Percentiles rank a stretch among this genome's conserved stretches.
Conservation (phyloP, 164 flowering plant species). For the Magnolia kwangsiensis region DNA sequence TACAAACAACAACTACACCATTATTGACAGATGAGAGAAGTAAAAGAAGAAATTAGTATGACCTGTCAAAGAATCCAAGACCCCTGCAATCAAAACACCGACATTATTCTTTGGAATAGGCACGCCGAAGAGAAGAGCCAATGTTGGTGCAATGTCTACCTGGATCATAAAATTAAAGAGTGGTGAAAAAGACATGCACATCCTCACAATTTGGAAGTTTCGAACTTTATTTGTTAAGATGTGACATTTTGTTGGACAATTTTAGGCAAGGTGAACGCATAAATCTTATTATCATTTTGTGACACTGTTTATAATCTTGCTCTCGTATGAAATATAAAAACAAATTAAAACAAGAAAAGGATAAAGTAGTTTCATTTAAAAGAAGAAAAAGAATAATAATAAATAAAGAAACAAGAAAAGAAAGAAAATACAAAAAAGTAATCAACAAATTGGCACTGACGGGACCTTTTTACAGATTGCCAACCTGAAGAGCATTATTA, state of each 20-base stretch:
- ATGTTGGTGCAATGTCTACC: slow-evolving; percentile 89
- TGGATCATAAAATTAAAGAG: slow-evolving; percentile 26
- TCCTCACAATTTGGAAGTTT: not conserved
- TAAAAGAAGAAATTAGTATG: slow-evolving; percentile 14
- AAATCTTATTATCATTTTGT: not conserved
- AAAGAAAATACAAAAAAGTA: not conserved
- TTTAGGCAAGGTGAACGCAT: not conserved
- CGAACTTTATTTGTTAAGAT: not conserved
- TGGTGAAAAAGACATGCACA: not conserved
- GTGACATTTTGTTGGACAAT: not conserved
- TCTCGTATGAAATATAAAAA: no score
- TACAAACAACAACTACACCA: no score
- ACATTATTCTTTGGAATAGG: slow-evolving; percentile 91
- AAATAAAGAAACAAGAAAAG: not conserved
- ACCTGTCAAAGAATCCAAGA: slow-evolving; percentile 59
- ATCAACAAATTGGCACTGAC: not conserved
- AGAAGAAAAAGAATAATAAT: not conserved
- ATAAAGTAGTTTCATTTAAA: not conserved
- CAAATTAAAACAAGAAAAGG: not conserved
- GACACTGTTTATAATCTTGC: not conserved
- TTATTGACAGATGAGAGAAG: no score
- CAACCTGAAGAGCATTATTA: slow-evolving; percentile 54
- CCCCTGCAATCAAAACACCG: slow-evolving; percentile 56
- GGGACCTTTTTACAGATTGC: not conserved
- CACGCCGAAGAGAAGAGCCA: slow-evolving; percentile 88